A percentile compares a stretch with the other conserved stretches of the same genome.
Evolutionary conservation across 176 grass and related monocot genomes (phyloP).

Genomic region (Dactylis glomerata): DNA sequence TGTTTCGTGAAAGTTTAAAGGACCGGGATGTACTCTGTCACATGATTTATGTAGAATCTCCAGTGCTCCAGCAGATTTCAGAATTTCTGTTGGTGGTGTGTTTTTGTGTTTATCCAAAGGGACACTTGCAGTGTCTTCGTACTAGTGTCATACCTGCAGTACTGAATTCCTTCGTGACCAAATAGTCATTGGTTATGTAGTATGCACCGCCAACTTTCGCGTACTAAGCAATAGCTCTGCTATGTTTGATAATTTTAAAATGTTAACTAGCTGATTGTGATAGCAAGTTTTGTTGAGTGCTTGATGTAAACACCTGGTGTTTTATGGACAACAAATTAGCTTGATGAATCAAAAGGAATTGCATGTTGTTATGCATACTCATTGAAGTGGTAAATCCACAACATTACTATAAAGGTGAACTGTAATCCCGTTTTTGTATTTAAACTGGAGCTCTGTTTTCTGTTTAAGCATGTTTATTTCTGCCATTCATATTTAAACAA

Average conservation of each 20-base stretch:
- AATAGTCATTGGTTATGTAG: not conserved
- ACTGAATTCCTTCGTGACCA: not conserved
- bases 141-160: not conserved
- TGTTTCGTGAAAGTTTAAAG: not conserved
- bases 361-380: not conserved
- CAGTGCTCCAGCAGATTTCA: not conserved
- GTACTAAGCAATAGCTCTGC: not conserved
- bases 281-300: not conserved
- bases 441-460: not conserved
- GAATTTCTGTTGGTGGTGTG: not conserved
- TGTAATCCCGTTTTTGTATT: not conserved
- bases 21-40: not conserved
- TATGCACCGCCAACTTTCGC: not conserved
- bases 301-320: not conserved
- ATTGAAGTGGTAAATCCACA: not conserved
- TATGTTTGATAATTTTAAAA: not conserved
- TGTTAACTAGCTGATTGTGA: not conserved
- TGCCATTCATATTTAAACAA: not conserved
- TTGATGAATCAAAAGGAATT: constrained; percentile 1
- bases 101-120: not conserved
- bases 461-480: not conserved
- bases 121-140: not conserved
- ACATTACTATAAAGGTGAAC: not conserved
- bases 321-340: not conserved
- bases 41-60: not conserved